Evolutionary conservation across 345 rosid genomes (phyloP).

Genomic region (Toxicodendron radicans): DNA sequence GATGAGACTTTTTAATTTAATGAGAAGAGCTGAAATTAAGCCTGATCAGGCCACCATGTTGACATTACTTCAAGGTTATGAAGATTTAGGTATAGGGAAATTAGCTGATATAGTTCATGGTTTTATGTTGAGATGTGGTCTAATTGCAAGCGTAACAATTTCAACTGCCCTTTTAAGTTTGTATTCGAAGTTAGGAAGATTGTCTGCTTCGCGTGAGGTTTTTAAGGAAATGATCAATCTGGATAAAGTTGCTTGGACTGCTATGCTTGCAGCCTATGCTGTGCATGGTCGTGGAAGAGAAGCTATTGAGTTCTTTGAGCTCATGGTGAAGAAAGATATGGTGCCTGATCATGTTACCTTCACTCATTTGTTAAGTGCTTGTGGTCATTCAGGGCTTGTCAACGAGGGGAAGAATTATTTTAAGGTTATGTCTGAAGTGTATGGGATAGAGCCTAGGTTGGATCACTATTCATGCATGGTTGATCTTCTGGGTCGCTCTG

Average conservation of each 20-base stretch:
- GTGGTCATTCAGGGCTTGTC: slow-evolving; percentile 70
- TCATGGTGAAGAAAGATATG: slow-evolving; percentile 46
- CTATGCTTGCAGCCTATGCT: slow-evolving; percentile 72
- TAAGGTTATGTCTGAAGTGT: slow-evolving; percentile 41
- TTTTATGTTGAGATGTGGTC: slow-evolving; percentile 35
- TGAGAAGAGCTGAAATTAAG: slow-evolving; percentile 43
- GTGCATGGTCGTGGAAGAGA: slow-evolving; percentile 63
- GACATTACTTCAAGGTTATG: slow-evolving; percentile 53
- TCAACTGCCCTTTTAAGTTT: slow-evolving; percentile 48
- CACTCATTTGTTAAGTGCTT: slow-evolving; percentile 73
- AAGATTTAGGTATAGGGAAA: slow-evolving; percentile 46
- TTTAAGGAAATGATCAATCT: slow-evolving; percentile 49
- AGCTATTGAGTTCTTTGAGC: slow-evolving; percentile 54
- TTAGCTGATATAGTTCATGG: slow-evolving; percentile 55
- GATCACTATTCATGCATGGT: slow-evolving; percentile 81
- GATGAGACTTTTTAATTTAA: slow-evolving; percentile 34
- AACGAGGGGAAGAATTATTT: slow-evolving; percentile 61
- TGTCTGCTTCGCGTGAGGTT: slow-evolving; percentile 39
- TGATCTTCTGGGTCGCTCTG: slow-evolving; percentile 74
- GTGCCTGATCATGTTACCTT: slow-evolving; percentile 75
- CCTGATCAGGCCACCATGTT: slow-evolving; percentile 60
- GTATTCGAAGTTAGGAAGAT: slow-evolving; percentile 60
- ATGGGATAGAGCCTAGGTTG: slow-evolving; percentile 46
- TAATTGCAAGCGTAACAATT: slow-evolving; percentile 29
- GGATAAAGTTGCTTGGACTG: slow-evolving; percentile 75